phyloP scores from a whole-genome alignment of 176 grass and related monocot species.

The Ensete glaucum region DNA sequence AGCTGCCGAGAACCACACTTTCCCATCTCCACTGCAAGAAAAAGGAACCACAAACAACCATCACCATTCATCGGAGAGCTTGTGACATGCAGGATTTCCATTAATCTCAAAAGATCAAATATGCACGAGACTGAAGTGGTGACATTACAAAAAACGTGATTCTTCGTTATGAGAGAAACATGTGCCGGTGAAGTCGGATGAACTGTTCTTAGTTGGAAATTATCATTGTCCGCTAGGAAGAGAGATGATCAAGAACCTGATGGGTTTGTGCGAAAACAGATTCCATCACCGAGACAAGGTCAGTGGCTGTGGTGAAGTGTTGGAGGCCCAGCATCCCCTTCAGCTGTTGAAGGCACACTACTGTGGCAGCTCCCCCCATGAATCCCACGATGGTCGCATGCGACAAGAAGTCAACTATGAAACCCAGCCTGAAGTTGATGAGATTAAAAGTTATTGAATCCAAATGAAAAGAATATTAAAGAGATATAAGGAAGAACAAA shows the following conservation, averaged over 20 bases:
- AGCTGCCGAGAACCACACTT: conserved; percentile 8
- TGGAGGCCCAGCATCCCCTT: conserved; percentile 8
- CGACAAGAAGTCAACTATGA: conserved; percentile 6
- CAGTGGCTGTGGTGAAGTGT: conserved; percentile 5
- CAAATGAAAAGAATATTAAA: too few species aligned
- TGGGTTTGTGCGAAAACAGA: conserved; percentile 4
- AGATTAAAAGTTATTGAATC: background rate
- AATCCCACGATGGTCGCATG: conserved; percentile 7
- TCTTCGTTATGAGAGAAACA: too few species aligned
- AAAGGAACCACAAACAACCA: background rate
- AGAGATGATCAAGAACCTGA: background rate
- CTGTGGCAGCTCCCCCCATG: conserved; percentile 6
- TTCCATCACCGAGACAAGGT: conserved; percentile 7
- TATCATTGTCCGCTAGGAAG: too few species aligned
- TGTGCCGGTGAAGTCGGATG: too few species aligned
- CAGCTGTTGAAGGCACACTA: conserved; percentile 7
- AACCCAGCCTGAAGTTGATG: background rate
- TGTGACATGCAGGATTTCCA: background rate
- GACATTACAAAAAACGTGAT: too few species aligned
- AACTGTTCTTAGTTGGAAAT: too few species aligned
- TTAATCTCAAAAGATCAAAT: background rate
- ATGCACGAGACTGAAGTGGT: too few species aligned
- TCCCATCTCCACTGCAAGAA: conserved; percentile 5
- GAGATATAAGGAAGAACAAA: too few species aligned
- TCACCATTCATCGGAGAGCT: background rate